These are phyloP conservation scores for Fusarium virguliforme DNA, from an alignment of 2,329 filamentous ascomycete species.

Conservation along the genomic window DNA sequence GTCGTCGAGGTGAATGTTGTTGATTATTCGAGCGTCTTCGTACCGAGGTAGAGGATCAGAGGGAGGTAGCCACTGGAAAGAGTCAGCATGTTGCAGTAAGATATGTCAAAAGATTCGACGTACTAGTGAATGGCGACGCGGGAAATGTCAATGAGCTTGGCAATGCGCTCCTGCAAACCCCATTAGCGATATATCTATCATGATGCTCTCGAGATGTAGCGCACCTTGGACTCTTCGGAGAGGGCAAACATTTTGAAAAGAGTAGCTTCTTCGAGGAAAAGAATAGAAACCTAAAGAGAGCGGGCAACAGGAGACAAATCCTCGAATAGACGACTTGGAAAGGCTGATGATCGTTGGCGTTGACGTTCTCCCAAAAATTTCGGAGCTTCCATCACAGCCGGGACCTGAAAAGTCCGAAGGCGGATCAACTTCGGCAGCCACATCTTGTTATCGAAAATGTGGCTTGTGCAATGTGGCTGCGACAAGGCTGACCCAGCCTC, in stretches of 20 bases:
- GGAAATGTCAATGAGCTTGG: constrained; percentile 95
- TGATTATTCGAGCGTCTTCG: constrained; percentile 49
- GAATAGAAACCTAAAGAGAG: not conserved
- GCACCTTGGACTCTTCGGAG: constrained; percentile 97
- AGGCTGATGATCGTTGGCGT: constrained; percentile 39
- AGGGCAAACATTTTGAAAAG: constrained; percentile 73
- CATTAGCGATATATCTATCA: constrained; percentile 29
- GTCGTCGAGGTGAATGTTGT: constrained; percentile 20
- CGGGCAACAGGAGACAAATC: constrained; percentile 8
- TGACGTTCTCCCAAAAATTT: constrained; percentile 49
- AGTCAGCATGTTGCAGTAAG: constrained; percentile 53
- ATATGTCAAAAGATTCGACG: constrained; percentile 52
- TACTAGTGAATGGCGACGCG: constrained; percentile 97
- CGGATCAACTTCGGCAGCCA: constrained; percentile 55
- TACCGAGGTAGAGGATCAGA: constrained; percentile 96
- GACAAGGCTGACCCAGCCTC: constrained; percentile 42
- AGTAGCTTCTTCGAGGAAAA: constrained; percentile 4
- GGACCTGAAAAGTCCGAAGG: constrained; percentile 47
- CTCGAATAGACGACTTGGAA: constrained; percentile 13
- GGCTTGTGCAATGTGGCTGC: constrained; percentile 23
- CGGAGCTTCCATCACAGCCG: constrained; percentile 26
- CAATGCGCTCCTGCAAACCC: constrained; percentile 87
- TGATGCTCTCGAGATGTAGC: constrained; percentile 30
- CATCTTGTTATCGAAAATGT: constrained; percentile 18
- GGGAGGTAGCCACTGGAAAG: constrained; percentile 88